A percentile compares a stretch with the other conserved stretches of the same genome.
phyloP scores from a whole-genome alignment of 2,329 filamentous ascomycete species.

The Ambrosiella cleistominuta region DNA sequence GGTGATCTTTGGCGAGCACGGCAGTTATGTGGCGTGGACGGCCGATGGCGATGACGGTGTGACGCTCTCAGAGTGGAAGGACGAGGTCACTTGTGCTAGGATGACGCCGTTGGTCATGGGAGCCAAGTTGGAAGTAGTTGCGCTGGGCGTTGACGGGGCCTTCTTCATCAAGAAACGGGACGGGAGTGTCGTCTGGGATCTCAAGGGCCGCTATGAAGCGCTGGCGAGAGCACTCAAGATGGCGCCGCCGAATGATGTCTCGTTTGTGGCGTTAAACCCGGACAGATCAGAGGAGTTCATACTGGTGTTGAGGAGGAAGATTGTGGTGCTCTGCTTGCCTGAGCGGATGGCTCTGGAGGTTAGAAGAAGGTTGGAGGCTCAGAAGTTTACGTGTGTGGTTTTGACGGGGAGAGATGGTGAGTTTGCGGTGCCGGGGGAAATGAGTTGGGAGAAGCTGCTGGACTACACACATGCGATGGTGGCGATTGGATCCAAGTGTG shows the following conservation, averaged over 20 bases:
- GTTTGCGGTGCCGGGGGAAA: constrained; percentile 6
- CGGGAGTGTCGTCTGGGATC: constrained; percentile 7
- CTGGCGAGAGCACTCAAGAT: constrained; percentile 7
- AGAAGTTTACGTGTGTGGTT: constrained; percentile 7
- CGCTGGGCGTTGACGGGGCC: constrained; percentile 5
- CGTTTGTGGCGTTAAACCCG: constrained; percentile 12
- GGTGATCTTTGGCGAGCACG: constrained; percentile 8
- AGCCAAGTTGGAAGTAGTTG: constrained; percentile 6
- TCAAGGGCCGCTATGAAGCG: constrained; percentile 8
- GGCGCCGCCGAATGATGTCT: constrained; percentile 3
- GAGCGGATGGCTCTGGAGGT: constrained; percentile 8
- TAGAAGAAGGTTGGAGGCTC: constrained; percentile 3
- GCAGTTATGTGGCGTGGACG: constrained; percentile 8
- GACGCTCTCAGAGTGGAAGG: constrained; percentile 8
- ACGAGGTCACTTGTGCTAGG: not conserved
- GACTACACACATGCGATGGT: constrained; percentile 12
- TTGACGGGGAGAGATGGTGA: constrained; percentile 7
- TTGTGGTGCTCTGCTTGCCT: constrained; percentile 10
- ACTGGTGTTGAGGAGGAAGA: constrained; percentile 4
- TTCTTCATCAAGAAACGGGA: constrained; percentile 10
- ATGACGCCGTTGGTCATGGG: constrained; percentile 10
- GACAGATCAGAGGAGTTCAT: constrained; percentile 9
- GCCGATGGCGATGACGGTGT: constrained; percentile 2
- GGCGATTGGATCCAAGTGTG: constrained; percentile 10
- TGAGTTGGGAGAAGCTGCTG: constrained; percentile 9